A percentile compares a stretch with the other conserved stretches of the same genome.
Evolutionary conservation across 2,329 filamentous ascomycete genomes (phyloP).

Genomic region (Diaporthe australafricana): DNA sequence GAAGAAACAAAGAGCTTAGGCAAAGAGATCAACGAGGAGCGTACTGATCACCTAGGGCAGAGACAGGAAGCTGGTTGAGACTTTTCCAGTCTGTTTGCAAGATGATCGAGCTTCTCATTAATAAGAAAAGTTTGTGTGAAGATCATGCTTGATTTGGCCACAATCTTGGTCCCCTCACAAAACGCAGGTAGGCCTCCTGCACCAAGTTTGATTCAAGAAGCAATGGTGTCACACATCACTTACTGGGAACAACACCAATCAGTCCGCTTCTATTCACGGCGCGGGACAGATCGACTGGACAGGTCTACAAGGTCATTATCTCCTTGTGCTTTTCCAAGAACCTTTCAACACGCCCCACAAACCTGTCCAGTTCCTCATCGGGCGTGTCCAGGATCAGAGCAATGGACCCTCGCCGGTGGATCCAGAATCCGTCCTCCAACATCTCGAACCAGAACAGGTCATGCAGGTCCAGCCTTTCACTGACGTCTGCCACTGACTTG

Average conservation of each 20-base stretch:
- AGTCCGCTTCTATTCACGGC: not conserved
- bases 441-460: constrained; percentile 42
- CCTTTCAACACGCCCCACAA: constrained; percentile 37
- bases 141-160: not conserved
- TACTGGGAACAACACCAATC: not conserved
- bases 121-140: not conserved
- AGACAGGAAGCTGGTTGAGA: not conserved
- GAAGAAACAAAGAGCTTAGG: not conserved
- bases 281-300: not conserved
- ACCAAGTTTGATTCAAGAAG: not conserved
- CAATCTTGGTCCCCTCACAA: not conserved
- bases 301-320: not conserved
- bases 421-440: constrained; percentile 43
- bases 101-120: not conserved
- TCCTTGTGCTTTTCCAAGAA: constrained; percentile 25
- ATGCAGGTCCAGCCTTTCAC: constrained; percentile 39
- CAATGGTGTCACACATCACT: not conserved
- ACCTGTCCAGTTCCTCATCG: constrained; percentile 39
- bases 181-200: not conserved
- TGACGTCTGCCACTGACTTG: constrained; percentile 28
- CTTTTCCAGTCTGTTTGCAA: too few relatives aligned
- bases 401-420: constrained; percentile 41
- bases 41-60: not conserved
- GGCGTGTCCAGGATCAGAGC: constrained; percentile 42
- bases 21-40: not conserved